These are phyloP conservation scores for Ramaria sp. DNA, from an alignment of 768 basidiomycete species.

Conservation along the genomic window DNA sequence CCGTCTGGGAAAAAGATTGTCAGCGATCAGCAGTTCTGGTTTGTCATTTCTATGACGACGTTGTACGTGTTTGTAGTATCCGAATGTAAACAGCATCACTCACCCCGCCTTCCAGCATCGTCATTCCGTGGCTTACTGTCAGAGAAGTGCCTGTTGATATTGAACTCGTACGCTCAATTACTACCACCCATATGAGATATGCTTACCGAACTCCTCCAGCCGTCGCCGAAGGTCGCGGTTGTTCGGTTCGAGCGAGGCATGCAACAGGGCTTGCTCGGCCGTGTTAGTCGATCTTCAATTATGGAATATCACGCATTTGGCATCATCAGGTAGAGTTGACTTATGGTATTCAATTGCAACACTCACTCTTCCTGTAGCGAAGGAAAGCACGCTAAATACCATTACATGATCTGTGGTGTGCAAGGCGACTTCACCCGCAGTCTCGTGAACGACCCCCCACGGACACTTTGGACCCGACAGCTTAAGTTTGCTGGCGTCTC, in stretches of 20 bases:
- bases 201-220: slow-evolving; percentile 27
- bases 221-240: slow-evolving; percentile 69
- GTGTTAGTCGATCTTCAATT: slow-evolving; percentile 60
- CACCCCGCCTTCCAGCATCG: slow-evolving; percentile 33
- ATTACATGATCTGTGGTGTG: slow-evolving; percentile 75
- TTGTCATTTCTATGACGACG: slow-evolving; percentile 57
- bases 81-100: background rate
- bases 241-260: slow-evolving; percentile 74
- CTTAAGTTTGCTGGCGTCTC: slow-evolving; percentile 77
- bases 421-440: slow-evolving; percentile 73
- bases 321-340: slow-evolving; percentile 49
- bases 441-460: slow-evolving; percentile 60
- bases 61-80: slow-evolving; percentile 35
- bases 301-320: slow-evolving; percentile 82
- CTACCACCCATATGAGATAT: no score
- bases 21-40: slow-evolving; percentile 71
- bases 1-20: slow-evolving; percentile 41
- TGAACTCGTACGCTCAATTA: slow-evolving; percentile 44
- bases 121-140: slow-evolving; percentile 66
- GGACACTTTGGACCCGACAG: slow-evolving; percentile 66
- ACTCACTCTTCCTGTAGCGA: slow-evolving; percentile 32
- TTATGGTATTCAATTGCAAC: background rate
- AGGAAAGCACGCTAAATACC: slow-evolving; percentile 60
- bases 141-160: slow-evolving; percentile 64
- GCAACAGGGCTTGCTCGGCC: slow-evolving; percentile 70